phyloP scores from a whole-genome alignment of 1,139 yeast genomes.

The Candida glucosophila region DNA sequence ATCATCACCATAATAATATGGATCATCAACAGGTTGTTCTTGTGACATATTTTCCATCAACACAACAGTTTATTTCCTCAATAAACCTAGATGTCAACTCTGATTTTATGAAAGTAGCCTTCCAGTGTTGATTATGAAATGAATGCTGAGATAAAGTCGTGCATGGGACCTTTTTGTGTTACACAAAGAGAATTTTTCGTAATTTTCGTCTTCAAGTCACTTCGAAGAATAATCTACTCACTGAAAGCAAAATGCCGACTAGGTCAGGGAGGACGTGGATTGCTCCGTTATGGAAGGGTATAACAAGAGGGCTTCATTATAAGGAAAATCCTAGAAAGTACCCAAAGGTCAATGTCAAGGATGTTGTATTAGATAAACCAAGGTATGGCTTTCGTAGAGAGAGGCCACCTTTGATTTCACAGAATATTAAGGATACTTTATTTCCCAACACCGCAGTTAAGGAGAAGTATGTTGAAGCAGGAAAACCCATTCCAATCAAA shows the following conservation, averaged over 20 bases:
- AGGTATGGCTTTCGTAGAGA: slow-evolving; percentile 31
- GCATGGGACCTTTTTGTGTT: slow-evolving; percentile 1
- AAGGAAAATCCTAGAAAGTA: slow-evolving; percentile 24
- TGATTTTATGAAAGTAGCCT: not conserved
- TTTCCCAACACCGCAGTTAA: slow-evolving; percentile 34
- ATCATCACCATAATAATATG: slow-evolving; percentile 61
- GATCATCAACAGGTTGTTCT: slow-evolving; percentile 33
- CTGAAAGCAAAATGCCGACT: not conserved
- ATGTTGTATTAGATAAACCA: slow-evolving; percentile 31
- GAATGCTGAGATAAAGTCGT: not conserved
- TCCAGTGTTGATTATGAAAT: not conserved
- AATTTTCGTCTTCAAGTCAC: not conserved
- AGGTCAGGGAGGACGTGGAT: slow-evolving; percentile 5
- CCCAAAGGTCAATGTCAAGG: slow-evolving; percentile 33
- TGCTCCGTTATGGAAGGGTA: slow-evolving; percentile 6
- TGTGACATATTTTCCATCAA: slow-evolving; percentile 8
- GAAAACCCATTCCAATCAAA: slow-evolving; percentile 38
- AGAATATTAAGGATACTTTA: slow-evolving; percentile 29
- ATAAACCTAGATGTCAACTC: not conserved
- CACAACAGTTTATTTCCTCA: not conserved
- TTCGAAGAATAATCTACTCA: not conserved
- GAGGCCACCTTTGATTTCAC: slow-evolving; percentile 34
- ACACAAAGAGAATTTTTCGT: slow-evolving; percentile 9
- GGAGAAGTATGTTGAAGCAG: slow-evolving; percentile 25
- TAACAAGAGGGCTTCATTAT: slow-evolving; percentile 22